Evolutionary conservation across 1,284 basidiomycete genomes (phyloP).

Genomic region (Somion occarium): DNA sequence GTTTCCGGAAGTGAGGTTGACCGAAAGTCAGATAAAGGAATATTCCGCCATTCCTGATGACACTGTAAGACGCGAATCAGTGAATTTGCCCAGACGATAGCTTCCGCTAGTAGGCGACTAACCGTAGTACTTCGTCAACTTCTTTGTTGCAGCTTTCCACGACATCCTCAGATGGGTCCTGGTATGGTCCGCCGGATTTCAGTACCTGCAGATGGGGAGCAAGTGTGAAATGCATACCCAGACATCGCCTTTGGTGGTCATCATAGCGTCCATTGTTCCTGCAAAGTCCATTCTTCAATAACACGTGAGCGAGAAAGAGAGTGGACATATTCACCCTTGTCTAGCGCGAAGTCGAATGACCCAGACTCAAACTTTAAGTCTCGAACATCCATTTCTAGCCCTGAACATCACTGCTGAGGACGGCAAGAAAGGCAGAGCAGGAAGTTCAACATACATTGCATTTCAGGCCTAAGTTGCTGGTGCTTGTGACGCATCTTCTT

Average conservation of each 20-base stretch:
- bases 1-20: slow-evolving; percentile 85
- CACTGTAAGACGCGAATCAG: slow-evolving; percentile 38
- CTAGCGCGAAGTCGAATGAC: slow-evolving; percentile 82
- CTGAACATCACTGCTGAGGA: slow-evolving; percentile 41
- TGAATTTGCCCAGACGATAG: too few relatives aligned
- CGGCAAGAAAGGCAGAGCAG: too few relatives aligned
- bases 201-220: too few relatives aligned
- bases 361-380: slow-evolving; percentile 61
- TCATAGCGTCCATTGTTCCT: slow-evolving; percentile 94
- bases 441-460: slow-evolving; percentile 60
- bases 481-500: slow-evolving; percentile 75
- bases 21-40: slow-evolving; percentile 90
- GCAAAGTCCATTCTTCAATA: background rate
- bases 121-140: slow-evolving; percentile 80
- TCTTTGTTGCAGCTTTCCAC: slow-evolving; percentile 76
- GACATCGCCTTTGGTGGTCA: slow-evolving; percentile 83
- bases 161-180: slow-evolving; percentile 81
- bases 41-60: slow-evolving; percentile 57
- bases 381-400: slow-evolving; percentile 88
- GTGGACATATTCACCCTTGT: slow-evolving; percentile 64
- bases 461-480: slow-evolving; percentile 48
- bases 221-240: slow-evolving; percentile 79
- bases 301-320: background rate
- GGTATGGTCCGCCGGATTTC: background rate
- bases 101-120: slow-evolving; percentile 14